Percentiles rank a stretch among this genome's conserved stretches.
Evolutionary conservation across 441 rosid genomes (phyloP).

Genomic region (Gossypium lobatum): DNA sequence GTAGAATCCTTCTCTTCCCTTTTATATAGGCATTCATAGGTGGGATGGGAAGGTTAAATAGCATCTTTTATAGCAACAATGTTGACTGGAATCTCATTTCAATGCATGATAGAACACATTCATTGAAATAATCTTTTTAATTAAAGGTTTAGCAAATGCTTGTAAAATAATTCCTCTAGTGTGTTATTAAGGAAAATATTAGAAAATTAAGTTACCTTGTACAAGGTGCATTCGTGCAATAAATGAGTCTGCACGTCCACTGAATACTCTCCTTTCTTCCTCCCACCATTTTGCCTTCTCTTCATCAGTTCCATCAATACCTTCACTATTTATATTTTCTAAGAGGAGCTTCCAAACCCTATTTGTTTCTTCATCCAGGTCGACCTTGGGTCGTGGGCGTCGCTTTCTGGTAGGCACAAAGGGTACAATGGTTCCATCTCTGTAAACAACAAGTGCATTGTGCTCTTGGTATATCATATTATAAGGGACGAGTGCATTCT

Average conservation of each 20-base stretch:
- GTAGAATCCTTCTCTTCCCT: neutral
- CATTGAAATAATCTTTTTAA: neutral
- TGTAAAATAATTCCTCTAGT: neutral
- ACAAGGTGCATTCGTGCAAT: conserved; percentile 74
- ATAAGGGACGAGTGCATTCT: conserved; percentile 50
- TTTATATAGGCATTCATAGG: neutral
- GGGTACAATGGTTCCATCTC: conserved; percentile 48
- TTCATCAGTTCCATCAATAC: conserved; percentile 58
- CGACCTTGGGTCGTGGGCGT: conserved; percentile 46
- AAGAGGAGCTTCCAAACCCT: conserved; percentile 63
- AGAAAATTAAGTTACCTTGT: conserved; percentile 41
- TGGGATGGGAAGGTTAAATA: neutral
- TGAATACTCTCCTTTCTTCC: conserved; percentile 51
- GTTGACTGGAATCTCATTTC: neutral
- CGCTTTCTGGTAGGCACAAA: conserved; percentile 30
- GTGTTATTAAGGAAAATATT: conserved; percentile 3
- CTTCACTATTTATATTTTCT: conserved; percentile 48
- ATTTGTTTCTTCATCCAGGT: conserved; percentile 54
- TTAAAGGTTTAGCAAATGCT: conserved; percentile 2
- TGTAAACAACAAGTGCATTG: conserved; percentile 36
- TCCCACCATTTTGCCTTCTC: conserved; percentile 58
- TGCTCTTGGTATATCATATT: conserved; percentile 24
- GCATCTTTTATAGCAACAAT: neutral
- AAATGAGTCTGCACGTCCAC: conserved; percentile 58
- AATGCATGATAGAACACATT: neutral